Base-by-base conservation (phyloP, 345 rosid species). In the Aquilaria malaccensis region DNA sequence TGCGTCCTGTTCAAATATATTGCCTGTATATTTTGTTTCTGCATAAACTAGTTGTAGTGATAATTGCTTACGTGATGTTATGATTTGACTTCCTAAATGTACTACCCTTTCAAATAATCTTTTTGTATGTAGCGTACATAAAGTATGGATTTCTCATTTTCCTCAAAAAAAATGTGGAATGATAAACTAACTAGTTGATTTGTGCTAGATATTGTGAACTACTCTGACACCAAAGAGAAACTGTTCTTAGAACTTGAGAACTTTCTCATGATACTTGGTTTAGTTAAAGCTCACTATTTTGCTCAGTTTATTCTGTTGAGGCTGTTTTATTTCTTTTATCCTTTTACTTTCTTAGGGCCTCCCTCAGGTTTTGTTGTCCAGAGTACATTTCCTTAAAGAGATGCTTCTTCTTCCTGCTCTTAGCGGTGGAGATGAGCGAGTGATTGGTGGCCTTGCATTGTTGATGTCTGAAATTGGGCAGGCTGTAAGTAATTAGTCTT, bases 381-480 rank as follows among this genome's bases (percentile, higher is more conserved):
- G 85, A 79, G 84, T 89, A 62, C 94, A 76, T 59, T 81, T 83
- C 59, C 93, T 92, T 72, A 84, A 80, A 74, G 98, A 87, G 59
- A 58, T 78, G 56, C 94, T 89, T 63, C 91, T 92, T 69, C 69
- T 82, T 48, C 90, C 93, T 30, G 95, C 95, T 61, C 91, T 89
- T 58, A 70, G 72, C 43, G 85, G 78, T 68, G 82, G 85, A 68
- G 91, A 89, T 75, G 88, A 74, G 62, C 84, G 77, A 80, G 77
- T 89, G 58, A 79, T 89, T 67, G 81, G 81, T 74, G 98, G 98
- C 67, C 85, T 93, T 52, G 87, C 94, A 15, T 82, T 87, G 74
- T 80, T 93, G 80, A 73, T 93, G 86, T 85, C 97, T 45, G 96
- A 93, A 76, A 89, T 93, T 59, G 97, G 98, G 67, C 98, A 89